Evolutionary conservation across 1,284 basidiomycete genomes (phyloP).

Genomic region (Gastroboletus turbinatus): DNA sequence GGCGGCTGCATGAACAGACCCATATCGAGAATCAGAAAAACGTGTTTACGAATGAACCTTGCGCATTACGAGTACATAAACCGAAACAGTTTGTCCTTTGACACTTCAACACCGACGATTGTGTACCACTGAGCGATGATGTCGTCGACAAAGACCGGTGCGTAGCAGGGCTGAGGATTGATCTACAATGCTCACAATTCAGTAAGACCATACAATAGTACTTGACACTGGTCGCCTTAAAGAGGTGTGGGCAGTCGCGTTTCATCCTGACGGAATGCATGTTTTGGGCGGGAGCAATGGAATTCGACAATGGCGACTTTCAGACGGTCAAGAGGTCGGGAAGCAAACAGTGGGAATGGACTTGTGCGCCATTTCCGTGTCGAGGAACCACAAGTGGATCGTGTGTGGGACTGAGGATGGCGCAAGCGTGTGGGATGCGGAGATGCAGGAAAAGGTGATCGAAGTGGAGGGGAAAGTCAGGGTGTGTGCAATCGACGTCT

Average conservation of each 20-base stretch:
- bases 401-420: not conserved
- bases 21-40: no score
- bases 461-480: rapidly evolving
- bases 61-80: no score
- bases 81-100: no score
- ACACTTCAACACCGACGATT: no score
- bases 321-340: not conserved
- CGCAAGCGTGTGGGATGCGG: not conserved
- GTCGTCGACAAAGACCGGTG: no score
- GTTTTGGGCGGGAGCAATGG: not conserved
- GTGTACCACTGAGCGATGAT: no score
- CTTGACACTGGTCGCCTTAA: not conserved
- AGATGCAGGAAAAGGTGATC: not conserved
- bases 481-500: not conserved
- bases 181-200: not conserved
- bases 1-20: no score
- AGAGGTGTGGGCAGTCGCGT: rapidly evolving
- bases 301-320: not conserved
- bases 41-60: no score
- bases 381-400: not conserved
- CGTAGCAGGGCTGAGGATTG: no score
- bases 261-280: not conserved
- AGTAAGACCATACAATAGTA: not conserved
- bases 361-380: not conserved
- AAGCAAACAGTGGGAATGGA: not conserved